Percentiles rank a stretch among this genome's conserved stretches.
Conservation (phyloP, 2,329 filamentous ascomycete species). For the Colletotrichum karsti region DNA sequence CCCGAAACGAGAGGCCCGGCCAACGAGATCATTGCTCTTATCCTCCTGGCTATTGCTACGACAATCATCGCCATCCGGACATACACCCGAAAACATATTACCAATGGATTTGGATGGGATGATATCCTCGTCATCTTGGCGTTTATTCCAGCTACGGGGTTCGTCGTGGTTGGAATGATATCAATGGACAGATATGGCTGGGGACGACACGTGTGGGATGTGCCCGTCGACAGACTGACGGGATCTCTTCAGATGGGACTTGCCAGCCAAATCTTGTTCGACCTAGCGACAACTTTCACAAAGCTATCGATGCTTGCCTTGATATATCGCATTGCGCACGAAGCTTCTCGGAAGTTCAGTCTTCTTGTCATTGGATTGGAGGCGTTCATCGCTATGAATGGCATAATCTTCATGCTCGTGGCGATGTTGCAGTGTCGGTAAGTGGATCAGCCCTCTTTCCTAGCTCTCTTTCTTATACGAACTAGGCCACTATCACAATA, state of each 20-base stretch:
- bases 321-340: conserved; percentile 44
- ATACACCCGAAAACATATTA: conserved; percentile 43
- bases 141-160: conserved; percentile 43
- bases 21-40: conserved; percentile 36
- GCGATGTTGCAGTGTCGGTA: conserved; percentile 49
- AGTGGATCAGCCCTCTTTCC: conserved; percentile 12
- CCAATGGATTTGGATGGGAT: conserved; percentile 44
- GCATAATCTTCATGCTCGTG: conserved; percentile 45
- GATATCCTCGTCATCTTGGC: conserved; percentile 46
- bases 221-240: conserved; percentile 32
- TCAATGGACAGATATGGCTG: conserved; percentile 37
- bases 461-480: conserved; percentile 32
- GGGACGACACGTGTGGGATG: conserved; percentile 45
- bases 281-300: conserved; percentile 45
- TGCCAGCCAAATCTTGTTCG: conserved; percentile 45
- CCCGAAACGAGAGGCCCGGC: conserved; percentile 40
- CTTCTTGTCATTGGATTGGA: conserved; percentile 39
- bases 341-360: conserved; percentile 39
- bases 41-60: conserved; percentile 39
- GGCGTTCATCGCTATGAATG: conserved; percentile 38
- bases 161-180: conserved; percentile 39
- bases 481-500: conserved; percentile 45
- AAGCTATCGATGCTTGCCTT: conserved; percentile 51
- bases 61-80: conserved; percentile 42
- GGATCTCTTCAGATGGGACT: conserved; percentile 40